Percentiles rank a stretch among this genome's conserved stretches.
phyloP scores from a whole-genome alignment of 176 grass and related monocot species.

The Puya raimondii region DNA sequence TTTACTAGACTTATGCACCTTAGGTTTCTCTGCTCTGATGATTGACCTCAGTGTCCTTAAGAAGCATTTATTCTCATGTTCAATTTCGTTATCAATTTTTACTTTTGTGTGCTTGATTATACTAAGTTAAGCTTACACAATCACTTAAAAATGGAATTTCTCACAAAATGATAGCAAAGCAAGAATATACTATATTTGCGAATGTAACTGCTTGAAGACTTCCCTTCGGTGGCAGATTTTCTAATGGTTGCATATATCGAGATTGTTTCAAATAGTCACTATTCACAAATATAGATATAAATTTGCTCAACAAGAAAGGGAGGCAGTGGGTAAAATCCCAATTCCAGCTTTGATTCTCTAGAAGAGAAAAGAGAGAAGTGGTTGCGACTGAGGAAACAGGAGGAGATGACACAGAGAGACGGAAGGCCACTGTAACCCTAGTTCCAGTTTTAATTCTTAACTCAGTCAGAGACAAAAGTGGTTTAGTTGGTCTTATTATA shows the following conservation, averaged over 20 bases:
- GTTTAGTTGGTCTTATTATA: no score
- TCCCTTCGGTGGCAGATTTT: neutral
- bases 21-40: neutral
- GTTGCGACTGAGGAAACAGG: no score
- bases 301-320: neutral
- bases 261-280: neutral
- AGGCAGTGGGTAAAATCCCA: neutral
- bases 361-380: no score
- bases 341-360: no score
- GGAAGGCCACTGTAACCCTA: no score
- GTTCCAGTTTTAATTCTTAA: no score
- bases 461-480: no score
- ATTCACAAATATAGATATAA: neutral
- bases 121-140: neutral
- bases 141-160: neutral
- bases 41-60: neutral
- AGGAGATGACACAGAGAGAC: no score
- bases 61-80: neutral
- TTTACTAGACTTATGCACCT: conserved; percentile 12
- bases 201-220: neutral
- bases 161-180: neutral
- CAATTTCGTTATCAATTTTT: neutral
- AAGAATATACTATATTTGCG: neutral
- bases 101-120: neutral
- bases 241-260: neutral